Evolutionary conservation across 2,329 filamentous ascomycete genomes (phyloP), one percentile per base, ranked within the genome.

Genomic region (Talaromyces sp.): DNA sequence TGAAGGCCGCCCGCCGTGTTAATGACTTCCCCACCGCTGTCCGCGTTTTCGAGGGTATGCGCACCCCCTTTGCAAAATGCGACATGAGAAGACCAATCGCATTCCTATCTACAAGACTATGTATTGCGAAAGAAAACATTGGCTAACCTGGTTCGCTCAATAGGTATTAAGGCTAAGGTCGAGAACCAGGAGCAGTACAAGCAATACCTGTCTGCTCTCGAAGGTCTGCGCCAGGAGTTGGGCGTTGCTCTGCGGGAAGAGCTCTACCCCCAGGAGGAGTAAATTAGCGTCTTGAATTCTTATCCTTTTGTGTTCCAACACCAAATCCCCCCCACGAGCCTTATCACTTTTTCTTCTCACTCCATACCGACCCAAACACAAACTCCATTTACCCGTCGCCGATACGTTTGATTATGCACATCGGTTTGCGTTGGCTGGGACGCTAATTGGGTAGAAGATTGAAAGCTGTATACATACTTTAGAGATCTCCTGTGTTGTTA

Each of bases 11-110:
- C 65, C 85, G 94, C 76, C 86, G 94, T 76, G 94, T 99, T 74
- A 97, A 99, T 79, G 94, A 99, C 83, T 97, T 88, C 82, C 94
- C 94, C 65, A 99, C 94, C 63, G 94, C 94, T 68, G 94, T 99
- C 72, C 90, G 94, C 73, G 88, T 99, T 77, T 99, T 99, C 76
- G 94, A 99, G 86, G 94, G 92, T 96, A 64, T 53, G 85, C 70
- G 85, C 55, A 49, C 36, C 46, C 37, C 24, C 40, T 32, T 13
- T 36, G 33, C 20, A 32, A 32, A 55, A 43, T 49, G 29, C 24
- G 37, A 36, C 32, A 4, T 22, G 9, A 22, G 2, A 16, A 27
- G 4, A n/a, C 11, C 24, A 9, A 46, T 36, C 24, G 43, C 30
- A 27, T 36, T 36, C 19, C 43, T 22, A n/a, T 37, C 11, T 7